Conservation (phyloP, 139 green algal genomes). For the Picochlorum sp. region DNA sequence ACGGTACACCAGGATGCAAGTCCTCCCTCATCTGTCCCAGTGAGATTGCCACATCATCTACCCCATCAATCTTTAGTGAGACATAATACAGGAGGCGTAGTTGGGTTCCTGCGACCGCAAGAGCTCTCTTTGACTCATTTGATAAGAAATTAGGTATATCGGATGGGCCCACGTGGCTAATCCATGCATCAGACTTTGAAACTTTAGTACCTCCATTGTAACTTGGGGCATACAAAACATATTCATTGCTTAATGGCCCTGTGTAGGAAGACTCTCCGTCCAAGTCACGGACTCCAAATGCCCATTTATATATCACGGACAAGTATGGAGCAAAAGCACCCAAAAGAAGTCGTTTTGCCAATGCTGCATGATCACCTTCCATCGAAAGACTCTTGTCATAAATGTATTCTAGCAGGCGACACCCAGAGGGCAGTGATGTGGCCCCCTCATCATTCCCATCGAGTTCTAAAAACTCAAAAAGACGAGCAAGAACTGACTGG, state of each 20-base stretch:
- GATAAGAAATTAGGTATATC: conserved; percentile 3
- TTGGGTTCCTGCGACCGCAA: conserved; percentile 4
- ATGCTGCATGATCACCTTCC: not conserved
- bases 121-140: not conserved
- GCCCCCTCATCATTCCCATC: too few relatives aligned
- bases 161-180: not conserved
- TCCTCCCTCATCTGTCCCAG: too few relatives aligned
- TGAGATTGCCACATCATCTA: not conserved
- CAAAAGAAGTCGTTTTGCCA: not conserved
- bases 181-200: not conserved
- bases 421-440: too few relatives aligned
- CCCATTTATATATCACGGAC: not conserved
- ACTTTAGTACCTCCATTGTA: not conserved
- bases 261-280: not conserved
- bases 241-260: not conserved
- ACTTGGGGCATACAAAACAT: not conserved
- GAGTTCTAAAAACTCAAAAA: not conserved
- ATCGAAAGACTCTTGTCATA: not conserved
- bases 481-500: not conserved
- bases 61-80: not conserved
- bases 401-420: not conserved
- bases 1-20: too few relatives aligned
- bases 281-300: not conserved
- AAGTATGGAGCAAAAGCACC: not conserved
- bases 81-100: conserved; percentile 6